Evolutionary conservation across 73 alveolate species (phyloP).

Genomic region (Effrenium voratum): DNA sequence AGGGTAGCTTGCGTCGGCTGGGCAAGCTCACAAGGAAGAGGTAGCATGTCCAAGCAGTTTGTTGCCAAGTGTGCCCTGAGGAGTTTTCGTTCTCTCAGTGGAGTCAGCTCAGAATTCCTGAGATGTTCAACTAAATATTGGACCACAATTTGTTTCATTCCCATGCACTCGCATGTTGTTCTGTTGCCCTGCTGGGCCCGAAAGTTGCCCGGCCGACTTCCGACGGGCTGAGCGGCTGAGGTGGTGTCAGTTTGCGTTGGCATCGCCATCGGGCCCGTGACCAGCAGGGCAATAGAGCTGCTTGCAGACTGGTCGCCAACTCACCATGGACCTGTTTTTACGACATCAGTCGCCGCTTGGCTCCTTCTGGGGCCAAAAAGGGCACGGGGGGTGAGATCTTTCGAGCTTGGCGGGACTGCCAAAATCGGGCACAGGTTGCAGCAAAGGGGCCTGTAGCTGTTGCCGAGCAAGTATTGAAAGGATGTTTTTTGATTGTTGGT

Average conservation of each 20-base stretch:
- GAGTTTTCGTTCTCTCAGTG: background rate
- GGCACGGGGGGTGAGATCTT: too few relatives aligned
- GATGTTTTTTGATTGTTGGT: too few relatives aligned
- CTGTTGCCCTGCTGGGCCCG: background rate
- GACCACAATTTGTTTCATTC: background rate
- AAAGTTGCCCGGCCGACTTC: background rate
- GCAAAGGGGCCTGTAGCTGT: too few relatives aligned
- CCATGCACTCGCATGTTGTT: background rate
- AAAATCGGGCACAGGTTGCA: too few relatives aligned
- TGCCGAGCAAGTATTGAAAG: too few relatives aligned
- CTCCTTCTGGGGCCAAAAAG: background rate
- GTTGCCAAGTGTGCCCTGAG: background rate
- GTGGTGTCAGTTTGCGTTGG: slow-evolving; percentile 69
- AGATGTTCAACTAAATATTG: too few relatives aligned
- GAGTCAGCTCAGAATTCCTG: background rate
- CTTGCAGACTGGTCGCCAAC: background rate
- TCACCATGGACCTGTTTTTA: background rate
- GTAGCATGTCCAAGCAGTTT: too few relatives aligned
- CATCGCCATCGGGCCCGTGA: slow-evolving; percentile 76
- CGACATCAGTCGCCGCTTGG: background rate
- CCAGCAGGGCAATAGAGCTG: slow-evolving; percentile 49
- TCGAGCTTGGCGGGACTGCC: too few relatives aligned
- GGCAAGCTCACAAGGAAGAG: too few relatives aligned
- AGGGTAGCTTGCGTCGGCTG: too few relatives aligned
- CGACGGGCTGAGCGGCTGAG: background rate